Percentiles rank a stretch among this genome's conserved stretches.
These are phyloP conservation scores for Cutaneotrichosporon cutaneum DNA, from an alignment of 1,284 basidiomycete genomes.

Conservation along the genomic window DNA sequence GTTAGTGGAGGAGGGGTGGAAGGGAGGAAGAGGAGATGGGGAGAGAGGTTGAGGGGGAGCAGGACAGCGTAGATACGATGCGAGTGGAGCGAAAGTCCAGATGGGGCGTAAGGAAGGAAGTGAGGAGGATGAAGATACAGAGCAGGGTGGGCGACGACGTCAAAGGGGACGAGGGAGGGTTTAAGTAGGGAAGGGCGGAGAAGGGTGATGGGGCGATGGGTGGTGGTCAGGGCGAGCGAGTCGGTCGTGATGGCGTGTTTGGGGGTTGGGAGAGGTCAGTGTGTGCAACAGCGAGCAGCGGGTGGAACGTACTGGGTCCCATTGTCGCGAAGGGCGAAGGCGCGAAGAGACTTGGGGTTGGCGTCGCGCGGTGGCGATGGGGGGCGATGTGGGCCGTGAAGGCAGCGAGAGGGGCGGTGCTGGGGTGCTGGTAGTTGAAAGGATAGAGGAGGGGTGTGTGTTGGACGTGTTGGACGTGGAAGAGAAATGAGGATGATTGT, in stretches of 20 bases:
- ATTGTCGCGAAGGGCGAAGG: constrained; percentile 1
- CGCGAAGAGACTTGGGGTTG: not conserved
- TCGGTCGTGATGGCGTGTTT: not conserved
- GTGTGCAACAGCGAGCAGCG: not conserved
- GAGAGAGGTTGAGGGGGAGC: not conserved
- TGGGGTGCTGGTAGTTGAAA: too few relatives aligned
- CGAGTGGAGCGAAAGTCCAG: not conserved
- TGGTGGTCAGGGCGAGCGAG: not conserved
- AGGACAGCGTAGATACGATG: not conserved
- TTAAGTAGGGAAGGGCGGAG: not conserved
- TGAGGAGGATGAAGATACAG: too few relatives aligned
- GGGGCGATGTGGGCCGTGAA: too few relatives aligned
- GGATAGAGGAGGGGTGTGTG: too few relatives aligned
- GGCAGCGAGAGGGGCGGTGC: too few relatives aligned
- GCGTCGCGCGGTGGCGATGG: not conserved
- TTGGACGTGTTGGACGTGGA: too few relatives aligned
- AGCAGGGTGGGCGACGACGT: not conserved
- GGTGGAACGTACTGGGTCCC: constrained; percentile 15
- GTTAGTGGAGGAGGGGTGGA: not conserved
- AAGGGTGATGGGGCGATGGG: not conserved
- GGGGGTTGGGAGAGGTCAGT: not conserved
- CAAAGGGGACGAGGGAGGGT: not conserved
- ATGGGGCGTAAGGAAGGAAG: not conserved
- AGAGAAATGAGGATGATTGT: too few relatives aligned
- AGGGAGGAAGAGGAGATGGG: not conserved